Base-by-base conservation (phyloP, 352 stramenopile species). In the Elongisporangium senticosum region DNA sequence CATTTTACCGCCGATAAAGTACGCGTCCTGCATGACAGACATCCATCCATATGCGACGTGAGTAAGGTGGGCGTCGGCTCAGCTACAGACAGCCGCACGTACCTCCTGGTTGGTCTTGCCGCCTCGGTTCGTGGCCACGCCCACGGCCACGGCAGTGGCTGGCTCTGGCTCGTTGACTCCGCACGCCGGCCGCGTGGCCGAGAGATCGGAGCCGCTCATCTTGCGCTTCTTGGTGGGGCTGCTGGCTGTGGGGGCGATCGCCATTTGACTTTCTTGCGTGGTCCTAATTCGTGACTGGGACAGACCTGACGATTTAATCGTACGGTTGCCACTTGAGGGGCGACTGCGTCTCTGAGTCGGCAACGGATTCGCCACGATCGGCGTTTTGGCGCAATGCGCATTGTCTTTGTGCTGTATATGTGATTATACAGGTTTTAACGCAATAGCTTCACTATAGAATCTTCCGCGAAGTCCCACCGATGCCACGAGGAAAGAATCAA, bases 71-170 rank as follows among this genome's bases (percentile, higher is more conserved):
- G n/a, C 49, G 33, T 60, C 24, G n/a, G 39, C 24, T 60, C 26
- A 43, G 20, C 4, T 17, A 57, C 19, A 56, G 23, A 47, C 2
- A 37, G 11, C 63, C 22, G 22, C 15, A 61, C 75, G 50, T 28
- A 89, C 82, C 79, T 91, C 82, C 47, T 91, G 82, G 52, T 79
- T 89, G 53, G 70, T 67, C 68, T 91, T 91, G 65, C 68, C 68
- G n/a, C 82, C 82, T 53, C 82, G 79, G 61, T 89, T 79, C 0
- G 79, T 84, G 47, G 82, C 75, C 59, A 91, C 71, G 37, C 82
- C 82, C 4, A 91, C 79, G 5, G 79, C 73, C 19, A 66, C 59
- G 19, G 72, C 74, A n/a, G 10, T 17, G 71, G 69, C 13, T 79
- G 17, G 64, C 59, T 28, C 55, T 49, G 7, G 69, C 37, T 60